Base-by-base conservation (phyloP, 768 basidiomycete genomes). In the Termitomyces sp. region DNA sequence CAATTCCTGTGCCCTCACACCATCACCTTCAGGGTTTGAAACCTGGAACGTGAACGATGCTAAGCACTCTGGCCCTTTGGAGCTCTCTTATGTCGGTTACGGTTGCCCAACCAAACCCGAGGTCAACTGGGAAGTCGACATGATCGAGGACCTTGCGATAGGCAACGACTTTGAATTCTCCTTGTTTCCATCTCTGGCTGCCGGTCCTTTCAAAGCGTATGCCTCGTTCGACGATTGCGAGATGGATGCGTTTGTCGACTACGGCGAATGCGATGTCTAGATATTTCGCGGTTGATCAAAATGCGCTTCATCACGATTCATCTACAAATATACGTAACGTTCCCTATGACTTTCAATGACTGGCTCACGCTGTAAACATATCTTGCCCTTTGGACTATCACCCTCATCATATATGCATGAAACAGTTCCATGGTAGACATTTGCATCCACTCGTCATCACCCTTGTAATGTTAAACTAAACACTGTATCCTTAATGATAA, bases 201-300 rank as follows among this genome's bases (percentile, higher is more conserved):
- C 20, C 12, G 44, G 55, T 7, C 44, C 8, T 35, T 23, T 33
- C 2, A 20, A 20, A 44, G 35, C 5, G 30, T 47, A 30, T 44
- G 20, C 20, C 13, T n/a, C 18, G n/a, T 48, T 38, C n/a, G 20
- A 48, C 16, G 52, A 60, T 23, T 43, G 46, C 5, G 64, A 64
- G 36, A 64, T 62, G 64, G 59, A 60, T 33, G 36, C 58, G n/a
- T 64, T 53, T n/a, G 53, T 64, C 46, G 53, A 64, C 54, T 64
- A 59, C 55, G 47, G 20, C 18, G 55, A 57, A 20, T 58, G 61
- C 52, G 46, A 40, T n/a, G 46, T 14, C 8, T 64, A 48, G 18
- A 56, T 43, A 14, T 44, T 32, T n/a, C 8, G 38, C 40, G 32
- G 38, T n/a, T 41, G 12, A 49, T 49, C 32, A 3, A 38, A 9